These are phyloP conservation scores for Aspergillus amoenus DNA, from an alignment of 2,329 filamentous ascomycete species.

Conservation along the genomic window DNA sequence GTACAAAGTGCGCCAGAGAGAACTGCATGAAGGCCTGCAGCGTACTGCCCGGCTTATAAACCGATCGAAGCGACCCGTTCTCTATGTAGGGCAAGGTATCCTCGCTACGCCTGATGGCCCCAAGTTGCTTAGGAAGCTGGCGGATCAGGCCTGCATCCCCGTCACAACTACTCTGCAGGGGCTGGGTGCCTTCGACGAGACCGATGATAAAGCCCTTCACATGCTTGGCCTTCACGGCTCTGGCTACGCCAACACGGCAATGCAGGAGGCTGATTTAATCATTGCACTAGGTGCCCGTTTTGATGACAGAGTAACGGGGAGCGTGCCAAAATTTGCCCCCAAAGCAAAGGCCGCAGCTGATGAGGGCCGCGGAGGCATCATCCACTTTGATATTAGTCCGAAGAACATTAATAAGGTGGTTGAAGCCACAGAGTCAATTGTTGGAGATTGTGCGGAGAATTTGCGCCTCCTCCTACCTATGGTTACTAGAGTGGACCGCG, in stretches of 20 bases:
- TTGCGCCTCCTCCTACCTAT: constrained; percentile 72
- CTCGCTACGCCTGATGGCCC: constrained; percentile 77
- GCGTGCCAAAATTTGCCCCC: constrained; percentile 82
- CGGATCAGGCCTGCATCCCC: constrained; percentile 86
- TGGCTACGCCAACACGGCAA: constrained; percentile 96
- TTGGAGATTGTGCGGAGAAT: constrained; percentile 85
- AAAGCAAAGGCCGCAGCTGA: constrained; percentile 79
- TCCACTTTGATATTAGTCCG: constrained; percentile 97
- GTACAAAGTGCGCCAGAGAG: constrained; percentile 61
- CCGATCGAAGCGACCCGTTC: constrained; percentile 85
- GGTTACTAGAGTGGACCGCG: constrained; percentile 77
- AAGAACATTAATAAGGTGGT: constrained; percentile 99
- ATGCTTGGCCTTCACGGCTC: constrained; percentile 99
- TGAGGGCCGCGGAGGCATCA: constrained; percentile 86
- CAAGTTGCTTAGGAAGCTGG: constrained; percentile 75
- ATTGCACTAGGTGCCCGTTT: constrained; percentile 92
- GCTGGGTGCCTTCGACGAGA: constrained; percentile 87
- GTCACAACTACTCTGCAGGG: constrained; percentile 96
- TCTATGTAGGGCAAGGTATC: constrained; percentile 92
- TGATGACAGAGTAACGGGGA: constrained; percentile 89
- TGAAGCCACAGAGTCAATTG: constrained; percentile 90
- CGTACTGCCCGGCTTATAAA: constrained; percentile 83
- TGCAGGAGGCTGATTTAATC: constrained; percentile 95
- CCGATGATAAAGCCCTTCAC: constrained; percentile 89
- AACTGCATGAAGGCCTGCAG: constrained; percentile 69